Evolutionary conservation across 768 basidiomycete genomes (phyloP).

Genomic region (Mrakia blollopis): DNA sequence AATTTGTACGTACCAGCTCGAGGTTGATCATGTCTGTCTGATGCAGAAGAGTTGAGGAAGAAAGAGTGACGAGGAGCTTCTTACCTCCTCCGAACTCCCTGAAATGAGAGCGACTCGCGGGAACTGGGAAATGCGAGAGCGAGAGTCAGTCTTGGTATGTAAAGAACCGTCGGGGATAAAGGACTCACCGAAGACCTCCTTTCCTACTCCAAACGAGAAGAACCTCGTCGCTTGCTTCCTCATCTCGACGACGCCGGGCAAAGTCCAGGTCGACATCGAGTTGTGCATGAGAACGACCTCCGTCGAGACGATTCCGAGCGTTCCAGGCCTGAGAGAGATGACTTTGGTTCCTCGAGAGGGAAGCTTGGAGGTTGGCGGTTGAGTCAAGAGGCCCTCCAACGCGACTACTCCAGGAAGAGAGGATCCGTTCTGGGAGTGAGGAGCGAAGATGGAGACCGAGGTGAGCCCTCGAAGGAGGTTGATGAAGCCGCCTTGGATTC

Average conservation of each 20-base stretch:
- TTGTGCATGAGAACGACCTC: not conserved
- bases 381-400: no score
- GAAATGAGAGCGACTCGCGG: no score
- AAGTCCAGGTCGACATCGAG: not conserved
- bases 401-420: not conserved
- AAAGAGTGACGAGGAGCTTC: no score
- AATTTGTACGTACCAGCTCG: no score
- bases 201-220: not conserved
- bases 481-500: not conserved
- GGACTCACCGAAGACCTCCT: not conserved
- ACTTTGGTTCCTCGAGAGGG: not conserved
- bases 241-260: not conserved
- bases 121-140: not conserved
- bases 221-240: not conserved
- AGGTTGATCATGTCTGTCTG: no score
- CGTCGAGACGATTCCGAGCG: not conserved
- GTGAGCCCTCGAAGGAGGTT: not conserved
- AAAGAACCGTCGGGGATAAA: not conserved
- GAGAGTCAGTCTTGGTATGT: not conserved
- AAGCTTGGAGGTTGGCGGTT: no score
- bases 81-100: no score
- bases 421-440: not conserved
- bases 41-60: no score
- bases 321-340: not conserved
- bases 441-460: not conserved